Conservation (phyloP, 2,329 filamentous ascomycete species). For the Diaporthe amygdali region DNA sequence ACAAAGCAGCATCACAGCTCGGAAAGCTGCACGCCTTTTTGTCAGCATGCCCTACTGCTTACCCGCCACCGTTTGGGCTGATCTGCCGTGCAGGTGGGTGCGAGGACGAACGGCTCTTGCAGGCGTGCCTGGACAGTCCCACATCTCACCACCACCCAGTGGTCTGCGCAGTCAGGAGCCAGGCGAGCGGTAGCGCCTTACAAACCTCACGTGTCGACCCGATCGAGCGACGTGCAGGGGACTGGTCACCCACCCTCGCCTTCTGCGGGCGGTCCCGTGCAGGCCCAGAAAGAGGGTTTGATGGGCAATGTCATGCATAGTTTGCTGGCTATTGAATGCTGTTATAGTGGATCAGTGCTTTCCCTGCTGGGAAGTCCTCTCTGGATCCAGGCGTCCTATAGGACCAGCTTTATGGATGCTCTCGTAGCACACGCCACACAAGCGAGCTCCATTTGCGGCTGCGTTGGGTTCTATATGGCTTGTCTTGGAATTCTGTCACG, state of each 20-base stretch:
- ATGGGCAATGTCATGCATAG: conserved; percentile 1
- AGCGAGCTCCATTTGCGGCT: not conserved
- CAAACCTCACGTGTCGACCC: conserved; percentile 4
- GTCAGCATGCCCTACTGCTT: not conserved
- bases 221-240: conserved; percentile 16
- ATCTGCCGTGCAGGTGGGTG: not conserved
- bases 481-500: not conserved
- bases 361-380: not conserved
- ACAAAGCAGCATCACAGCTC: not conserved
- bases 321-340: not conserved
- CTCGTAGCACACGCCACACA: not conserved
- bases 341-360: not conserved
- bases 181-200: not conserved
- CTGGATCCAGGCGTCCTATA: not conserved
- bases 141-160: not conserved
- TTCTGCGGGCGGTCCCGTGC: conserved; percentile 16
- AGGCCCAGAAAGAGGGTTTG: not conserved
- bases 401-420: not conserved
- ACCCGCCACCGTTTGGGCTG: not conserved
- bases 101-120: conserved; percentile 5
- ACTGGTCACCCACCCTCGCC: not conserved
- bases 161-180: not conserved
- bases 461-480: not conserved
- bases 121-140: not conserved
- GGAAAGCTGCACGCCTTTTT: not conserved